Evolutionary conservation across 108 stramenopile species (phyloP).

Genomic region (Chaetoceros tenuissimus): DNA sequence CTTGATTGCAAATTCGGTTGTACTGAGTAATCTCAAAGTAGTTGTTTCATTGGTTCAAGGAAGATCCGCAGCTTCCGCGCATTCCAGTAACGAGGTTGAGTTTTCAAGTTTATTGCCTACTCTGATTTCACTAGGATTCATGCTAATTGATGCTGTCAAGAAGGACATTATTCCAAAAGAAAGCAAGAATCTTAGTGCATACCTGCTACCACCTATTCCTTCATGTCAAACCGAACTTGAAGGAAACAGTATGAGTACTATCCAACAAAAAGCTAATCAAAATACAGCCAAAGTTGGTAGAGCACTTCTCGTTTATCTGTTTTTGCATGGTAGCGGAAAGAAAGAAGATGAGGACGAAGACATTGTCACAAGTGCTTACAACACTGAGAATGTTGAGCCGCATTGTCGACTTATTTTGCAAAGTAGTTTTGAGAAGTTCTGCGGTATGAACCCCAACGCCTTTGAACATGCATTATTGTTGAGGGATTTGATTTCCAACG

Average conservation of each 20-base stretch:
- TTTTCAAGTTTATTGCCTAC: slow-evolving; percentile 18
- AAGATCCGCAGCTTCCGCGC: too few relatives aligned
- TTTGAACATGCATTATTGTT: slow-evolving; percentile 26
- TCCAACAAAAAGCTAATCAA: neutral
- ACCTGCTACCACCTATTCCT: slow-evolving; percentile 3
- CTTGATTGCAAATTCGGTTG: slow-evolving; percentile 3
- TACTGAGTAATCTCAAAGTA: slow-evolving; percentile 14
- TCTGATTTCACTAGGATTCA: slow-evolving; percentile 26
- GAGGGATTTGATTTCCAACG: slow-evolving; percentile 22
- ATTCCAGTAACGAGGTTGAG: neutral
- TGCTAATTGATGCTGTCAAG: slow-evolving; percentile 35
- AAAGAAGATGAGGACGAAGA: slow-evolving; percentile 8
- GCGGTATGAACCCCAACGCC: slow-evolving; percentile 36
- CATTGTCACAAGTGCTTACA: slow-evolving; percentile 5
- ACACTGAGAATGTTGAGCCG: slow-evolving; percentile 7
- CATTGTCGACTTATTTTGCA: slow-evolving; percentile 28
- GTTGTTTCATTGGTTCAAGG: slow-evolving; percentile 27
- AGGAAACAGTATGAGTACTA: neutral
- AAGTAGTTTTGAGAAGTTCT: slow-evolving; percentile 21
- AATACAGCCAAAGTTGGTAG: slow-evolving; percentile 18
- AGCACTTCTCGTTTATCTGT: slow-evolving; percentile 20
- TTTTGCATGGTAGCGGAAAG: slow-evolving; percentile 32
- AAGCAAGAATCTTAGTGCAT: slow-evolving; percentile 1
- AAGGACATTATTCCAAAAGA: slow-evolving; percentile 15
- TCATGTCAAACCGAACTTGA: slow-evolving; percentile 9